phyloP scores from a whole-genome alignment of 192 early-diverging fungal species.

The Gigaspora rosea region DNA sequence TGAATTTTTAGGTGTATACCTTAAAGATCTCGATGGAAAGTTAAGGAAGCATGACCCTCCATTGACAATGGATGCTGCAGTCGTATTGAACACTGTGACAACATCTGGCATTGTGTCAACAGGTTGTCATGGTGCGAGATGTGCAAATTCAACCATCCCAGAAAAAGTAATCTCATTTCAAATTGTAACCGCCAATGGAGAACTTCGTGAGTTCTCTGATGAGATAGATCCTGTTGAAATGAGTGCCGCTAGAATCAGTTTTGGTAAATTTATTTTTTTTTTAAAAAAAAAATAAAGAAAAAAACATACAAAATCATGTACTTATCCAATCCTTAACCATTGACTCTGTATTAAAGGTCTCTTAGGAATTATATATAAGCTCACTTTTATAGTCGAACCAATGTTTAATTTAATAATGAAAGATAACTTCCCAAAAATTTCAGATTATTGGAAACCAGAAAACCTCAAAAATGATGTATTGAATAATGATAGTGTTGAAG shows the following conservation, averaged over 20 bases:
- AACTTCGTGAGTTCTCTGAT: slow-evolving; percentile 27
- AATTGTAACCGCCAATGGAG: slow-evolving; percentile 23
- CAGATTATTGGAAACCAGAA: background rate
- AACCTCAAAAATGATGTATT: slow-evolving; percentile 16
- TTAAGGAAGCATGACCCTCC: slow-evolving; percentile 37
- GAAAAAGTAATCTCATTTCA: slow-evolving; percentile 23
- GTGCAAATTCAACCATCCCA: background rate
- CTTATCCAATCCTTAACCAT: background rate
- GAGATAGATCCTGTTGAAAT: slow-evolving; percentile 30
- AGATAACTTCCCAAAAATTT: slow-evolving; percentile 30
- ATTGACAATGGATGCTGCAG: slow-evolving; percentile 34
- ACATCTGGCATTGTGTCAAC: slow-evolving; percentile 17
- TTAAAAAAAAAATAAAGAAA: background rate
- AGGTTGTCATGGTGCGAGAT: slow-evolving; percentile 25
- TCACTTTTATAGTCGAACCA: slow-evolving; percentile 39
- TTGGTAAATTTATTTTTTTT: slow-evolving; percentile 18
- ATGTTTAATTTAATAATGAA: slow-evolving; percentile 46
- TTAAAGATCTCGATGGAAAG: slow-evolving; percentile 34
- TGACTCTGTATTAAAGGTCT: slow-evolving; percentile 27
- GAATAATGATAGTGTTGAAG: slow-evolving; percentile 37
- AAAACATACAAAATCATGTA: background rate
- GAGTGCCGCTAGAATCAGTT: slow-evolving; percentile 29
- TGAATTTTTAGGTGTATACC: background rate
- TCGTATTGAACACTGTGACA: slow-evolving; percentile 13
- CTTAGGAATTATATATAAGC: slow-evolving; percentile 40